Base-by-base conservation (phyloP, 2,329 filamentous ascomycete species). In the Scortechinia acanthostroma region DNA sequence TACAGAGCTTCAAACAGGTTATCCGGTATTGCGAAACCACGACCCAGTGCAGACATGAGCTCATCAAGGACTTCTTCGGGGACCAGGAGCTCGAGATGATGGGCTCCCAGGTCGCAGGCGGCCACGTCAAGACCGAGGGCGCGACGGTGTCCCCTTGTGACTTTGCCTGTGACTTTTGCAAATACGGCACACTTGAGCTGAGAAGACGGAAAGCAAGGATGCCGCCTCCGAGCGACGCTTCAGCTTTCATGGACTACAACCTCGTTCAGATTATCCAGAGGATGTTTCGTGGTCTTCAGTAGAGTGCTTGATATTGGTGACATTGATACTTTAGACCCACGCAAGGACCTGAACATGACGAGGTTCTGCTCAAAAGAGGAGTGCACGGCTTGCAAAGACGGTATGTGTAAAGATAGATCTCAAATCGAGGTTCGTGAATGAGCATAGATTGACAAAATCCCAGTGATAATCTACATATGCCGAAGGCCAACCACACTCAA, bases 11-110 rank as follows among this genome's bases (percentile, higher is more conserved):
- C 40, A 53, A 64, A 44, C 67, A 71, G 25, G 64, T 84, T 2
- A 66, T 81, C 10, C 61, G 64, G 3, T 83, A 81, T 50, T 83
- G 79, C 51, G 79, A 83, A 55, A 67, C 65, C 15, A 75, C 73
- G 1, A 62, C 59, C 14, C 59, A 56, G 21, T 84, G 80, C 56
- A 62, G 77, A 42, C 80, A 84, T 52, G 59, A 66, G 37, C 51
- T 71, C 22, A 75, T 80, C 49, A 64, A 63, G 15, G 61, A 71
- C 5, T 75, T 77, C 50, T 79, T 77, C 51, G 72, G 70, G 2
- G 73, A 77, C 47, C 43, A 48, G 5, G 20, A 51, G 52, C 21
- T 52, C 56, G 2, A 59, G 63, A 42, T 48, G 64, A 4, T 59
- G 61, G 42, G 53, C 50, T 33, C 57, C 60, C 55, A 57, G 15